A percentile compares a stretch with the other conserved stretches of the same genome.
Evolutionary conservation across 1,284 basidiomycete species (phyloP).

Genomic region (Ganoderma multipileum): DNA sequence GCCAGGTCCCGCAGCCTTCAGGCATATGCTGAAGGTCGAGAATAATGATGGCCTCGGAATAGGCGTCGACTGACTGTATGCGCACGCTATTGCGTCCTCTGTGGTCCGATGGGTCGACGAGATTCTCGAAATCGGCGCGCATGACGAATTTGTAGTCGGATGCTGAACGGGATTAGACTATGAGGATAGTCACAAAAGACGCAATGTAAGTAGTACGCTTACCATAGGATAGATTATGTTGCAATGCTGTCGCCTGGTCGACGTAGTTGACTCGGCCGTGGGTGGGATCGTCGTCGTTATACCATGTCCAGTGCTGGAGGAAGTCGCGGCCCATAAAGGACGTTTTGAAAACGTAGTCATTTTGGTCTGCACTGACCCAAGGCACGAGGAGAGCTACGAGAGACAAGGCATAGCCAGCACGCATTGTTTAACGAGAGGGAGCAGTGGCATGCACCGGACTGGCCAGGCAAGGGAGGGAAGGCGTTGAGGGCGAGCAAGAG

Average conservation of each 20-base stretch:
- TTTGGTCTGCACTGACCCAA: slow-evolving; percentile 31
- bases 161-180: neutral
- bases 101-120: slow-evolving; percentile 39
- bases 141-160: slow-evolving; percentile 50
- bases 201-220: neutral
- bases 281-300: slow-evolving; percentile 58
- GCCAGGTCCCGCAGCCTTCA: slow-evolving; percentile 63
- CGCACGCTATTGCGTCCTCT: slow-evolving; percentile 60
- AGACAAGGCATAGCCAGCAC: slow-evolving; percentile 34
- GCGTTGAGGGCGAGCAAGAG: neutral
- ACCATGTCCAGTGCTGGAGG: slow-evolving; percentile 53
- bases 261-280: slow-evolving; percentile 64
- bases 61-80: slow-evolving; percentile 52
- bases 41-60: slow-evolving; percentile 52
- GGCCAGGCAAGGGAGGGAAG: slow-evolving; percentile 22
- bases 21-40: slow-evolving; percentile 65
- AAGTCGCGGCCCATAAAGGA: slow-evolving; percentile 51
- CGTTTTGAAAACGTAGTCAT: slow-evolving; percentile 41
- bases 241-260: slow-evolving; percentile 45
- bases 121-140: slow-evolving; percentile 51
- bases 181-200: neutral
- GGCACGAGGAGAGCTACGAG: slow-evolving; percentile 32
- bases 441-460: slow-evolving; percentile 32
- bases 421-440: slow-evolving; percentile 34
- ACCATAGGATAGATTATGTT: slow-evolving; percentile 47